Evolutionary conservation across 495 filamentous ascomycete genomes (phyloP).

Genomic region (Neurospora sp.): DNA sequence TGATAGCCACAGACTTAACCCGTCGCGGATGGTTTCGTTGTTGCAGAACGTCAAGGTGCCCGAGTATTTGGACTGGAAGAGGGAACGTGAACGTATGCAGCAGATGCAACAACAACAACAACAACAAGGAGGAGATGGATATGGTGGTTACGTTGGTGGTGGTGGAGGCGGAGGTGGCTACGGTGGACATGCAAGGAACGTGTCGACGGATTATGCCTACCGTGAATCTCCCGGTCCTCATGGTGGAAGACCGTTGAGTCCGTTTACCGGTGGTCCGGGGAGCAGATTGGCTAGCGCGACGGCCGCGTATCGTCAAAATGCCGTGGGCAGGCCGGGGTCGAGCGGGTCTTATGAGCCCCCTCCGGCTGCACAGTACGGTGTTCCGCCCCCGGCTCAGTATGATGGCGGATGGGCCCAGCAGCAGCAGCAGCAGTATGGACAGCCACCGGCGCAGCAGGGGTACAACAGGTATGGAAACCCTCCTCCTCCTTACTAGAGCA

Average conservation of each 20-base stretch:
- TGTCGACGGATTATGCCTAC: neutral
- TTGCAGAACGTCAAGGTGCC: slow-evolving; percentile 59
- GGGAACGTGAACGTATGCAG: neutral
- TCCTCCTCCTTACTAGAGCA: neutral
- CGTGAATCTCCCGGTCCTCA: slow-evolving; percentile 31
- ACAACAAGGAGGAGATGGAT: neutral
- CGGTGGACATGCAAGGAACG: neutral
- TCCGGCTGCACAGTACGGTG: slow-evolving; percentile 20
- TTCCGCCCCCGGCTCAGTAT: slow-evolving; percentile 8
- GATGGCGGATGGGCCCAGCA: neutral
- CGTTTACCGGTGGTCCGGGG: slow-evolving; percentile 16
- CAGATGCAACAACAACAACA: neutral
- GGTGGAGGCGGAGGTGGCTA: neutral
- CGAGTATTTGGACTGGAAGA: slow-evolving; percentile 38
- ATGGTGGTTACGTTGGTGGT: neutral
- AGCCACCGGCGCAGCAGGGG: neutral
- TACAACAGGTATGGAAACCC: neutral
- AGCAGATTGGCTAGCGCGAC: slow-evolving; percentile 6
- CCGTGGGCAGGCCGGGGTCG: slow-evolving; percentile 23
- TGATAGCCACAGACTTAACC: slow-evolving; percentile 50
- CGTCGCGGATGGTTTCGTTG: slow-evolving; percentile 63
- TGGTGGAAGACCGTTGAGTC: slow-evolving; percentile 23
- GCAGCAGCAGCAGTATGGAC: neutral
- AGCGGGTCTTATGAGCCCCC: slow-evolving; percentile 38
- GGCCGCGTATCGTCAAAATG: slow-evolving; percentile 16